Percentiles rank a stretch among this genome's conserved stretches.
phyloP scores from a whole-genome alignment of 257 asterid genomes.

The Solanum sparsipilum region DNA sequence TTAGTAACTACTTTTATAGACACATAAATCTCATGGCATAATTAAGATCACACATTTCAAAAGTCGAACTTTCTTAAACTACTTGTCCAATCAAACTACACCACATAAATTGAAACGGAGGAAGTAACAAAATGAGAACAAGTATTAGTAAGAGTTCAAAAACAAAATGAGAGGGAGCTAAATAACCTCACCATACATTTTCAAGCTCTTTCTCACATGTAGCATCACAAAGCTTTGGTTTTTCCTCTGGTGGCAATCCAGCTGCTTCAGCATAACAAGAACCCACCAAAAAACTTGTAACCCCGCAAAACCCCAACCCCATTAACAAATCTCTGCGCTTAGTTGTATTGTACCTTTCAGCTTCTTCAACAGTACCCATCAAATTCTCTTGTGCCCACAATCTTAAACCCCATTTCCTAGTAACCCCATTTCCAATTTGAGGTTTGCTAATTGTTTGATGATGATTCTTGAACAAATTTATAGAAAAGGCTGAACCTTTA shows the following conservation, averaged over 20 bases:
- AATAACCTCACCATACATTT: slow-evolving; percentile 78
- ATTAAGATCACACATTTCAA: background rate
- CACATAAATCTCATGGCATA: background rate
- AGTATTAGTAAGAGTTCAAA: background rate
- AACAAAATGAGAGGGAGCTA: slow-evolving; percentile 18
- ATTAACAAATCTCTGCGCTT: slow-evolving; percentile 38
- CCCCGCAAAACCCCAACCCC: slow-evolving; percentile 20
- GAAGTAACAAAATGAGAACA: background rate
- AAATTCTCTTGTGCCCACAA: background rate
- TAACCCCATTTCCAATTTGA: slow-evolving; percentile 1
- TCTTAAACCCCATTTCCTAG: background rate
- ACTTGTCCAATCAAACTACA: background rate
- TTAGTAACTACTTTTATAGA: background rate
- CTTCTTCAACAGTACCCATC: slow-evolving; percentile 1
- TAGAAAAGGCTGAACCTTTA: slow-evolving; percentile 31
- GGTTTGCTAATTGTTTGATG: slow-evolving; percentile 15
- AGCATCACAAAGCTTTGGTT: slow-evolving; percentile 76
- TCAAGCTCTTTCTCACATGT: slow-evolving; percentile 84
- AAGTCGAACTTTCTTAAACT: background rate
- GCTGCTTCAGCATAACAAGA: slow-evolving; percentile 46
- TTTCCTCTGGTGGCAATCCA: slow-evolving; percentile 91
- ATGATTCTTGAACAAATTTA: slow-evolving; percentile 7
- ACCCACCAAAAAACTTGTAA: slow-evolving; percentile 22
- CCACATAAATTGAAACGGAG: background rate
- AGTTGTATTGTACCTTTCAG: slow-evolving; percentile 9